Conservation (phyloP, 1,139 yeast species). For the Groenewaldozyma auringiensis region DNA sequence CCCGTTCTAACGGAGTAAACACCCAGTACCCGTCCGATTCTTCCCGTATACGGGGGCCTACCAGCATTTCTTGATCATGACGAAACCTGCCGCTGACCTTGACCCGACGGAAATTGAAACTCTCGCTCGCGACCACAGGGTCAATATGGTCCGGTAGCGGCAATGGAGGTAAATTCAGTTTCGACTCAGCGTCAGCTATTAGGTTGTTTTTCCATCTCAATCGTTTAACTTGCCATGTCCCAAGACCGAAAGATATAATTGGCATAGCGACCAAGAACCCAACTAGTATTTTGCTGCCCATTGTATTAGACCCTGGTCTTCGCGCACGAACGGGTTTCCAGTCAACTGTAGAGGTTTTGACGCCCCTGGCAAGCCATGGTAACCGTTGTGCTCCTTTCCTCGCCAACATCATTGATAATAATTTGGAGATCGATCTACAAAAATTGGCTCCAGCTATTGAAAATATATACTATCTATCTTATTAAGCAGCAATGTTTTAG, state of each 20-base stretch:
- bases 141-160: slow-evolving; percentile 47
- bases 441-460: no score
- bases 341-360: slow-evolving; percentile 68
- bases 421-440: no score
- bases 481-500: no score
- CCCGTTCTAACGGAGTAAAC: slow-evolving; percentile 71
- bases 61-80: slow-evolving; percentile 80
- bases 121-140: slow-evolving; percentile 40
- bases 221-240: slow-evolving; percentile 89
- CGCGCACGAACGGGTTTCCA: slow-evolving; percentile 70
- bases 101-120: slow-evolving; percentile 77
- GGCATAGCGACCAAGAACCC: slow-evolving; percentile 65
- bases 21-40: slow-evolving; percentile 74
- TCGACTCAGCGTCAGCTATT: slow-evolving; percentile 74
- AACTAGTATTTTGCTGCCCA: slow-evolving; percentile 34
- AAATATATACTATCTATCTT: no score
- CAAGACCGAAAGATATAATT: slow-evolving; percentile 71
- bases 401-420: no score
- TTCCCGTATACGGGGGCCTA: slow-evolving; percentile 79
- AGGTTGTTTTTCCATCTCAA: slow-evolving; percentile 83
- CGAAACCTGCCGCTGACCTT: slow-evolving; percentile 67
- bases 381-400: not conserved
- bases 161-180: slow-evolving; percentile 64
- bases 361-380: slow-evolving; percentile 21
- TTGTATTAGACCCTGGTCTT: slow-evolving; percentile 24